Base-by-base conservation (phyloP, 805 yeast species). In the Starmerella vaccinii region DNA sequence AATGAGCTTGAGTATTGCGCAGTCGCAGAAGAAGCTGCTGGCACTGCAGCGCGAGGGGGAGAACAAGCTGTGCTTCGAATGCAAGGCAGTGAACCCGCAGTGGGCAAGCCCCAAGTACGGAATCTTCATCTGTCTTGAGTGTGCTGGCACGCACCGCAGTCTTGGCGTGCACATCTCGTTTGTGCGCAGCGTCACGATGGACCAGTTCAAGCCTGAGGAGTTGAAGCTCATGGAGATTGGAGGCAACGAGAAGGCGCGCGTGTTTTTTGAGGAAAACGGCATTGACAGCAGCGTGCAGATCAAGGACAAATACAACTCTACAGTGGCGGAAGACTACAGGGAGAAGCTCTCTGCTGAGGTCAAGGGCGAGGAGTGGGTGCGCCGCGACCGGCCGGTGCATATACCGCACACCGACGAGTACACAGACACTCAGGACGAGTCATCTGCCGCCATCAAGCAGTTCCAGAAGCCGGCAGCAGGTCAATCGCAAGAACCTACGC, bases 81-180 rank as follows among this genome's bases (percentile, higher is more conserved):
- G 98, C 68, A 75, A 72, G 34, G 95, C 97, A 1, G 95, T 95
- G 52, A 90, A 89, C 65, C 98, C 98, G 9, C 98, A 92, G 67
- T 92, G 98, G 98, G 97, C 97, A 1, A 87, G 96, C 13, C 97
- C 97, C 33, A 92, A 92, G 68, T 88, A 90, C 69, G 98, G 98
- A 53, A 84, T 92, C 54, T 92, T 89, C 68, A 90, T 92, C 63
- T 92, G 98, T 68, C 76, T 92, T 37, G 99, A 92, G 65, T 92
- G 98, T 72, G 98, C 98, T 18, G 99, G 99, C 42, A 73, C 83
- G 50, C 99, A 92, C 67, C 67, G 74, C 67, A 95, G 97, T 12
- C 72, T 92, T 44, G 98, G 98, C 35, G 98, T 92, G 39, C 98
- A 92, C 66, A 81, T 92, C 51, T 89, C 97, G 38, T 92, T 92